These are phyloP conservation scores for Syncephalastrum contaminatum DNA, from an alignment of 371 early-diverging fungal species.

Conservation along the genomic window DNA sequence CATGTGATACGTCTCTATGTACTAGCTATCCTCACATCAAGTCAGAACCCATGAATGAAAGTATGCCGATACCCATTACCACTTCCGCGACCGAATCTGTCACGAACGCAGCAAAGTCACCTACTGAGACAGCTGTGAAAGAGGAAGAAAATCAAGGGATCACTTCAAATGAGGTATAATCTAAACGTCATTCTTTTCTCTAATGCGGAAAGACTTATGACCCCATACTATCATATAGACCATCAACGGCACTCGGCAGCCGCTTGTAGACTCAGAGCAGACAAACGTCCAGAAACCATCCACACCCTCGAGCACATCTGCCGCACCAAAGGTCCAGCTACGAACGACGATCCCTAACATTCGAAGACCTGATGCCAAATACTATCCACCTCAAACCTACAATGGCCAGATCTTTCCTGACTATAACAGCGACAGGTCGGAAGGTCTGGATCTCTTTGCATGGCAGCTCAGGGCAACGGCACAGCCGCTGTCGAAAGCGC, in stretches of 20 bases:
- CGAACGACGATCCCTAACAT: conserved; percentile 31
- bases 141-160: conserved; percentile 5
- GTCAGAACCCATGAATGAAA: conserved; percentile 2
- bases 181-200: neutral
- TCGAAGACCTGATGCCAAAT: conserved; percentile 25
- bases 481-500: conserved; percentile 67
- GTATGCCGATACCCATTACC: neutral
- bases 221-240: no score
- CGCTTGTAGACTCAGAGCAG: no score
- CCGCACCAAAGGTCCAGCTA: conserved; percentile 8
- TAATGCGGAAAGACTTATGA: neutral
- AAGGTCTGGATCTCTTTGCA: conserved; percentile 61
- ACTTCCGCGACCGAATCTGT: neutral
- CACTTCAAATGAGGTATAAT: neutral
- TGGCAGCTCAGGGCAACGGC: conserved; percentile 73
- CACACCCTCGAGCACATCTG: conserved; percentile 1
- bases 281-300: conserved; percentile 2
- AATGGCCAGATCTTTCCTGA: conserved; percentile 39
- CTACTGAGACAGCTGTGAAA: neutral
- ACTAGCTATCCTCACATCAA: neutral
- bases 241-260: no score
- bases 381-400: conserved; percentile 40
- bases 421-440: conserved; percentile 30
- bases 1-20: neutral
- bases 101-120: neutral